phyloP scores from a whole-genome alignment of 2,329 filamentous ascomycete genomes.

The Paecilomyces formosus region DNA sequence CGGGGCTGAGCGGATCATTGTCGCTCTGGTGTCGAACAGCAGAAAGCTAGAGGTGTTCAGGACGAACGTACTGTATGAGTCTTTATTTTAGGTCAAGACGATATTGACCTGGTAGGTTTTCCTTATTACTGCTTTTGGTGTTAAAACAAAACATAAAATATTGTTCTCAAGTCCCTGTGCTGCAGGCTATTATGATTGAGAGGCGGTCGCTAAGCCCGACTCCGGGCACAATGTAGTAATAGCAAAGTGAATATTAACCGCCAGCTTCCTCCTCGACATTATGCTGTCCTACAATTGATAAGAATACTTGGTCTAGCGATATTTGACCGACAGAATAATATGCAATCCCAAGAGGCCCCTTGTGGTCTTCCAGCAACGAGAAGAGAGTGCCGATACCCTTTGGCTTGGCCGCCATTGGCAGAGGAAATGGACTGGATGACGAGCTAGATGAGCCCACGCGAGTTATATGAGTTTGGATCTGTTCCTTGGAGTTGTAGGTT shows the following conservation, averaged over 20 bases:
- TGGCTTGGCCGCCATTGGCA: not conserved
- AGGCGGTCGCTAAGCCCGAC: no score
- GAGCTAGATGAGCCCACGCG: not conserved
- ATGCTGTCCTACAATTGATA: constrained; percentile 74
- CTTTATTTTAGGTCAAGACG: no score
- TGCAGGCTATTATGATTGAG: no score
- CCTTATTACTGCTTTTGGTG: no score
- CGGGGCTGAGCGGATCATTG: no score
- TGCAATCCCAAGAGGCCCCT: constrained; percentile 62
- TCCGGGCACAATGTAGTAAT: not conserved
- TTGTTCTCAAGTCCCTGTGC: no score
- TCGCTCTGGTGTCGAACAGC: no score
- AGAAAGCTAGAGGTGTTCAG: no score
- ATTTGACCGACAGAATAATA: constrained; percentile 84
- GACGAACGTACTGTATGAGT: no score
- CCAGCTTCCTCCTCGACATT: constrained; percentile 62
- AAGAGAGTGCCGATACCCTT: constrained; percentile 52
- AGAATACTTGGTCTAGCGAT: constrained; percentile 83
- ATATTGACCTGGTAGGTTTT: no score
- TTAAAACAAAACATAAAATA: no score
- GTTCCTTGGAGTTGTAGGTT: not conserved
- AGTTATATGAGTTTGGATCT: not conserved
- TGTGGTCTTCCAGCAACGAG: constrained; percentile 63
- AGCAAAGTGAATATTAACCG: not conserved
- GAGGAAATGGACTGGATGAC: not conserved